Evolutionary conservation across 2,329 filamentous ascomycete species (phyloP).

Genomic region (Aspergillus persii): DNA sequence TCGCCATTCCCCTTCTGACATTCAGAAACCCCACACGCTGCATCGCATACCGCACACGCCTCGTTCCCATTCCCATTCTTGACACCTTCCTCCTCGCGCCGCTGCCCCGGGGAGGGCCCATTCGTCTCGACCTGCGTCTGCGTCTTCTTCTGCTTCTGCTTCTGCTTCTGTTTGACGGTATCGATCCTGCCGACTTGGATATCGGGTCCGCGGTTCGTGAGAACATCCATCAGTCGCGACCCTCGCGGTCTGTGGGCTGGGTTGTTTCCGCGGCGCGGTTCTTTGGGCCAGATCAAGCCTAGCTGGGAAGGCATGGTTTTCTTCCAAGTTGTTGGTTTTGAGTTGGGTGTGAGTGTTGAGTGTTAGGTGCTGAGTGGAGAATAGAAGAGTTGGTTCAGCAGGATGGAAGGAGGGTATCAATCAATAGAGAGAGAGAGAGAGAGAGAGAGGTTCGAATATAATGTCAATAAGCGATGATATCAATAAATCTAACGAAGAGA

Average conservation of each 20-base stretch:
- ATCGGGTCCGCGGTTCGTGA: slow-evolving; percentile 42
- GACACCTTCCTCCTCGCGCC: background rate
- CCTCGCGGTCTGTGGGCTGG: slow-evolving; percentile 28
- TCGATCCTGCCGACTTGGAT: slow-evolving; percentile 37
- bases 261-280: slow-evolving; percentile 36
- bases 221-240: slow-evolving; percentile 36
- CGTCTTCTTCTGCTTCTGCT: no score
- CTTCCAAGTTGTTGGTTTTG: no score
- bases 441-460: no score
- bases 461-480: no score
- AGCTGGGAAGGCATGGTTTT: slow-evolving; percentile 2
- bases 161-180: background rate
- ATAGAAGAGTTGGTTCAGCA: no score
- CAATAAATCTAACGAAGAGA: no score
- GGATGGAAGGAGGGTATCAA: no score
- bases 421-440: no score
- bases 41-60: background rate
- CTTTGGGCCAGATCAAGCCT: slow-evolving; percentile 40
- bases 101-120: background rate
- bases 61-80: slow-evolving; percentile 1
- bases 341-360: no score
- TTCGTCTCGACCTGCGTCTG: background rate
- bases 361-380: no score
- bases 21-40: background rate
- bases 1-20: no score